Base-by-base conservation (phyloP, 306 rosid species). In the Lablab purpureus region DNA sequence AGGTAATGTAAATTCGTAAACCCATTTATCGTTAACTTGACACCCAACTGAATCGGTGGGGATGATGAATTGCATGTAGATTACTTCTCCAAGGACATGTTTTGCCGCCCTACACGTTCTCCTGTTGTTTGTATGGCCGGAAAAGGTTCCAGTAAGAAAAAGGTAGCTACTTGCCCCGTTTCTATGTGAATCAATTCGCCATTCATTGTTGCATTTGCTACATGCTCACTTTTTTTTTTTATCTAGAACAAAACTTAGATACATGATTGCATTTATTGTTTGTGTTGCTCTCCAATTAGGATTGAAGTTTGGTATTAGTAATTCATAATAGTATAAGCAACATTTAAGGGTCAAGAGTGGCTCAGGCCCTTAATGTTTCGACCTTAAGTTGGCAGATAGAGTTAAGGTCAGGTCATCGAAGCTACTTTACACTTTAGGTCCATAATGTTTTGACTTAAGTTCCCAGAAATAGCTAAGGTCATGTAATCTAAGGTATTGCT, bases 71-170 rank as follows among this genome's bases (percentile, higher is more conserved):
- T 27, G 1, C 34, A 0, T 21, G 10, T 46, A 77, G 81, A 66
- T 50, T 77, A 52, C 81, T 66, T 51, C 46, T 77, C 56, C 37
- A 6, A 2, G 15, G 32, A 77, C 32, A 51, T 52, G 22, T 23
- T 52, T 37, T 22, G 41, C 19, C n/a, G 32, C 41, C 81, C 75
- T 51, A 17, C 5, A 14, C 21, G 14, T 67, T 27, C 47, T 34
- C 32, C 58, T 3, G 37, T 77, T 67, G 43, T 77, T 25, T 77
- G 75, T 22, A 52, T 77, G 81, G 81, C 81, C n/a, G 12, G 46
- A 32, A 4, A 43, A 32, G 5, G 69, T 22, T n/a, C 27, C 27
- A 18, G 10, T 5, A 65, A 37, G 28, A 65, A 19, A 65, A 65
- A 65, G 50, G 30, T 65, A 32, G 6, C 43, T 30, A 3, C 34